These are phyloP conservation scores for Strigomonas culicis DNA, from an alignment of 208 protist species.

Conservation along the genomic window DNA sequence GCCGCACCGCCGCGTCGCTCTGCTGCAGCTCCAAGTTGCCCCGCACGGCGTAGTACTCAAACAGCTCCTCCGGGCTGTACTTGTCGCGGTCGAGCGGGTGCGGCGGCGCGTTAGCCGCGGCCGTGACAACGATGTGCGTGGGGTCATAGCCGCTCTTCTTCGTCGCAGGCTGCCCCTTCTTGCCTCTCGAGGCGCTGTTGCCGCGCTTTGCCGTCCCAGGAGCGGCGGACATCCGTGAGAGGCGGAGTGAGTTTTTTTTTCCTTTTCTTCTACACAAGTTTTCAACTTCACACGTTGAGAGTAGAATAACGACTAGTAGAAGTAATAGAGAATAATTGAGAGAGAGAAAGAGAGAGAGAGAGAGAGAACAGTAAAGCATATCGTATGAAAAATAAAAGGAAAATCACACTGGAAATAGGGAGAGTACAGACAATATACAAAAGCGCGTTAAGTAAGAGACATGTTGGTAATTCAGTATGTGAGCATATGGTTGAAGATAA, in stretches of 20 bases:
- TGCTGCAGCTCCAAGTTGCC: conserved; percentile 39
- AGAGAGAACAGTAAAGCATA: neutral
- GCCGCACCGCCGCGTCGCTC: conserved; percentile 9
- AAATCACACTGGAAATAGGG: conserved; percentile 1
- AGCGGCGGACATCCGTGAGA: too few species aligned
- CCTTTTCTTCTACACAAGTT: too few species aligned
- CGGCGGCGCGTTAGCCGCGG: neutral
- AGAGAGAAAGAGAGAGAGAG: neutral
- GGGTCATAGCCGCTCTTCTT: too few species aligned
- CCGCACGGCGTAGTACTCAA: conserved; percentile 51
- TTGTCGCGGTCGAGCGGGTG: conserved; percentile 3
- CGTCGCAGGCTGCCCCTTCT: too few species aligned
- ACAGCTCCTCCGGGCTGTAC: conserved; percentile 28
- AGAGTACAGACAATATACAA: conserved; percentile 9
- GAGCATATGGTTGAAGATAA: neutral
- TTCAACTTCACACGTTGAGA: too few species aligned
- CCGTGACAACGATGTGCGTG: neutral
- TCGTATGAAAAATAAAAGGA: neutral
- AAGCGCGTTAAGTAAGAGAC: neutral
- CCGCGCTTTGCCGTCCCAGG: too few species aligned
- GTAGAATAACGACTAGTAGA: neutral
- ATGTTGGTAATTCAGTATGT: neutral
- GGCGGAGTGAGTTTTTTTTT: too few species aligned
- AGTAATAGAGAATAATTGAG: too few species aligned
- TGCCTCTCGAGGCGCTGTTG: too few species aligned